These are phyloP conservation scores for Colletotrichum phormii DNA, from an alignment of 2,329 filamentous ascomycete genomes.

Conservation along the genomic window DNA sequence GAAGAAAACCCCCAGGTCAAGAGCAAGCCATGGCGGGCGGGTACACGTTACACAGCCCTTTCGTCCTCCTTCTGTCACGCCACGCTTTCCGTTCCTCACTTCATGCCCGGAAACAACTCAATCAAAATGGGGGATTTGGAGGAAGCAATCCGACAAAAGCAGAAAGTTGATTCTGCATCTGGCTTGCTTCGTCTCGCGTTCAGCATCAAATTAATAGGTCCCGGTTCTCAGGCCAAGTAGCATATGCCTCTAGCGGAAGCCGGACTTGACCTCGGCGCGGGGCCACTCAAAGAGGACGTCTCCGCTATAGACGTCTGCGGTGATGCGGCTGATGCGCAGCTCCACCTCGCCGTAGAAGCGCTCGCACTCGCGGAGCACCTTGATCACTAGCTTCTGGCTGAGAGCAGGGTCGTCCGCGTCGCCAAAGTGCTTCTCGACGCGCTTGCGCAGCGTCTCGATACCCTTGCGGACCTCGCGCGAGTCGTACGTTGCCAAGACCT, in stretches of 20 bases:
- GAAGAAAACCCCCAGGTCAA: neutral
- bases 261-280: slow-evolving; percentile 70
- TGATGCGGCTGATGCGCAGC: slow-evolving; percentile 68
- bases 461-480: slow-evolving; percentile 87
- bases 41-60: too few relatives aligned
- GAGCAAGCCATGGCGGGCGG: too few relatives aligned
- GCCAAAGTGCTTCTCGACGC: slow-evolving; percentile 97
- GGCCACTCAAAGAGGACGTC: slow-evolving; percentile 76
- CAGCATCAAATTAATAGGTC: neutral
- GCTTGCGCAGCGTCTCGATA: slow-evolving; percentile 88
- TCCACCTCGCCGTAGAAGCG: slow-evolving; percentile 72
- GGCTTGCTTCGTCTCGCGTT: neutral
- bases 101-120: neutral
- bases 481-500: slow-evolving; percentile 84
- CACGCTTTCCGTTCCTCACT: neutral
- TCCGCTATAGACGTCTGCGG: slow-evolving; percentile 72
- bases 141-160: neutral
- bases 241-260: slow-evolving; percentile 53
- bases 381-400: slow-evolving; percentile 67
- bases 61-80: neutral
- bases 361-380: slow-evolving; percentile 71
- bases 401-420: slow-evolving; percentile 82
- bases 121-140: neutral
- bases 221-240: neutral
- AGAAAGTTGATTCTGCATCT: neutral